phyloP scores from a whole-genome alignment of 208 protist genomes.

The Trichomonas gallinae region DNA sequence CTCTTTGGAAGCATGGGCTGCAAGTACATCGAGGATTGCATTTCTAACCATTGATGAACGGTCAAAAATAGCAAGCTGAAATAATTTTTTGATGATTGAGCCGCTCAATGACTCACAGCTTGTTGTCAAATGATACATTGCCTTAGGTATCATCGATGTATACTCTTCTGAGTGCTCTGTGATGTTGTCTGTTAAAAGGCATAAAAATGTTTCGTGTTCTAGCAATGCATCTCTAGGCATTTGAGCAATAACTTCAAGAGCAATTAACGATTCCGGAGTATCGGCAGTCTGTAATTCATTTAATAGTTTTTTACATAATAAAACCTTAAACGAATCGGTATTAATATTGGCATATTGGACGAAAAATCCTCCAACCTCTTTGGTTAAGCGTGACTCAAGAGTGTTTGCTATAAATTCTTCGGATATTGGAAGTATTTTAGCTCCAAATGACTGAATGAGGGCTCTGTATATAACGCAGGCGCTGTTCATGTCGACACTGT shows the following conservation, averaged over 20 bases:
- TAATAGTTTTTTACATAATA: not conserved
- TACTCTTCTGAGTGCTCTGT: not conserved
- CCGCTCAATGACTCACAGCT: not conserved
- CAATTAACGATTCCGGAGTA: not conserved
- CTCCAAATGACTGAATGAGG: not conserved
- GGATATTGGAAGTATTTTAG: not conserved
- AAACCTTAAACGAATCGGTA: not conserved
- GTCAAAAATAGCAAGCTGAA: not conserved
- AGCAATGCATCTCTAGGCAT: not conserved
- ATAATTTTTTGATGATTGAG: not conserved
- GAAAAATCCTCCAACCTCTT: not conserved
- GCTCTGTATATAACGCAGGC: not conserved
- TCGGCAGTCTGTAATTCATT: not conserved
- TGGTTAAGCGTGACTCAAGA: not conserved
- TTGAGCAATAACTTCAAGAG: not conserved
- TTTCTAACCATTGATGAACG: not conserved
- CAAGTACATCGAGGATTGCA: not conserved
- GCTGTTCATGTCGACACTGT: not conserved
- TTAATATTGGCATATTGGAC: not conserved
- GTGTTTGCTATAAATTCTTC: not conserved
- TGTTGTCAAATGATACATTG: not conserved
- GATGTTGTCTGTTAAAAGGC: not conserved
- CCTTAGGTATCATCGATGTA: not conserved
- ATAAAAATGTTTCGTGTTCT: not conserved
- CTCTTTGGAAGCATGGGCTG: not conserved